phyloP scores from a whole-genome alignment of 768 basidiomycete genomes.

The Termitomyces titanicus region DNA sequence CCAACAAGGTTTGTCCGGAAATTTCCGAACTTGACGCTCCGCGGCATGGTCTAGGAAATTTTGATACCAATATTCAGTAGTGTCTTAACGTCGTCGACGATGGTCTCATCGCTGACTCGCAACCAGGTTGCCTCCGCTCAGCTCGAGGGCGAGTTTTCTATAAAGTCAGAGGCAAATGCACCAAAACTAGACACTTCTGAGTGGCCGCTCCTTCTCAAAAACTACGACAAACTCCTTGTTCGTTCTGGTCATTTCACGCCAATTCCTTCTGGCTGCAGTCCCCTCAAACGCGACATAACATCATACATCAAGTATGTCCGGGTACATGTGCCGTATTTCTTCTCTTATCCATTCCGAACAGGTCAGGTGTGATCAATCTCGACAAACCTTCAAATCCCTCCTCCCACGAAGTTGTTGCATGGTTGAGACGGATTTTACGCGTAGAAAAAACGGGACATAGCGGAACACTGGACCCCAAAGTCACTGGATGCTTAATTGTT shows the following conservation, averaged over 20 bases:
- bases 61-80: constrained; percentile 6
- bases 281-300: constrained; percentile 90
- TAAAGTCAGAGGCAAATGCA: constrained; percentile 71
- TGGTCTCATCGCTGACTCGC: constrained; percentile 51
- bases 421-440: constrained; percentile 94
- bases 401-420: constrained; percentile 98
- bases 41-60: constrained; percentile 13
- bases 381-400: constrained; percentile 99
- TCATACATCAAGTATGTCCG: constrained; percentile 78
- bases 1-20: constrained; percentile 29
- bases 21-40: constrained; percentile 11
- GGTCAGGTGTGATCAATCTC: constrained; percentile 97
- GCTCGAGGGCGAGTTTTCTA: constrained; percentile 69
- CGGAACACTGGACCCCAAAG: constrained; percentile 97
- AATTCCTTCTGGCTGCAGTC: constrained; percentile 90
- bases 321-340: constrained; percentile 11
- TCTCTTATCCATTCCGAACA: constrained; percentile 26
- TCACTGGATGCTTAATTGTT: constrained; percentile 97
- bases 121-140: constrained; percentile 75
- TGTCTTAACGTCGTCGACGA: constrained; percentile 7
- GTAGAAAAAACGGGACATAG: constrained; percentile 99
- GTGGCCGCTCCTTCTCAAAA: constrained; percentile 98
- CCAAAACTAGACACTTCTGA: constrained; percentile 91
- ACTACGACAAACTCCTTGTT: constrained; percentile 95
- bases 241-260: constrained; percentile 98